phyloP scores from a whole-genome alignment of 176 grass and related monocot species.

The Triticum dicoccoides region DNA sequence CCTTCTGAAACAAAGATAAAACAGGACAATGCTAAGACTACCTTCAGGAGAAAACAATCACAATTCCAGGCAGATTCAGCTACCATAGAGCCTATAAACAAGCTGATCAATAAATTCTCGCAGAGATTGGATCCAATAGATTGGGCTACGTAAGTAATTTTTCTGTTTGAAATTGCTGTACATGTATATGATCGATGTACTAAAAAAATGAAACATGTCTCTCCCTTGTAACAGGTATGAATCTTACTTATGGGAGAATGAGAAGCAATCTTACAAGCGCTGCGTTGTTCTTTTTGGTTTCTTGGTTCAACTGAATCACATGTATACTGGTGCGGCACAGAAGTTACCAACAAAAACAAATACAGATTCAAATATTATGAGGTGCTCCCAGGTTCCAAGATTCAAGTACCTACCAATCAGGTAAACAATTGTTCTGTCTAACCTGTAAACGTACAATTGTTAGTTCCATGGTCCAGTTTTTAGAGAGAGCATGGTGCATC shows the following conservation, averaged over 20 bases:
- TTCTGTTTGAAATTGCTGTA: slow-evolving; percentile 18
- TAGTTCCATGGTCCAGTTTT: not conserved
- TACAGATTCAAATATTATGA: slow-evolving; percentile 94
- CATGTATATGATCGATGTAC: slow-evolving; percentile 1
- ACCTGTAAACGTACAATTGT: slow-evolving; percentile 9
- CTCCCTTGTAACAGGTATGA: slow-evolving; percentile 78
- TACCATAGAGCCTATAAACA: slow-evolving; percentile 60
- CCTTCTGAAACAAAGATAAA: slow-evolving; percentile 45
- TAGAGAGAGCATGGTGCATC: not conserved
- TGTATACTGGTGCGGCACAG: slow-evolving; percentile 78
- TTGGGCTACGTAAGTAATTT: slow-evolving; percentile 92
- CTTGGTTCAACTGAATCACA: slow-evolving; percentile 92
- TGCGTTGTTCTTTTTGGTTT: slow-evolving; percentile 93
- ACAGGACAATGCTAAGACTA: slow-evolving; percentile 59
- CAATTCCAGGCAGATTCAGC: slow-evolving; percentile 57
- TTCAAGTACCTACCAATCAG: slow-evolving; percentile 99
- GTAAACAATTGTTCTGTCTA: slow-evolving; percentile 36
- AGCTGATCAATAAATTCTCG: slow-evolving; percentile 69
- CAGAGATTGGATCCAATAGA: slow-evolving; percentile 95
- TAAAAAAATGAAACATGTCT: slow-evolving; percentile 24
- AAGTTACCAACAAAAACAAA: slow-evolving; percentile 94
- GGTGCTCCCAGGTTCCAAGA: slow-evolving; percentile 90
- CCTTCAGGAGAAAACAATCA: slow-evolving; percentile 74
- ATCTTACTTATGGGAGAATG: slow-evolving; percentile 96
- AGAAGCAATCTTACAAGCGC: slow-evolving; percentile 99